Conservation (phyloP, 371 early-diverging fungal species). For the Circinella minor region DNA sequence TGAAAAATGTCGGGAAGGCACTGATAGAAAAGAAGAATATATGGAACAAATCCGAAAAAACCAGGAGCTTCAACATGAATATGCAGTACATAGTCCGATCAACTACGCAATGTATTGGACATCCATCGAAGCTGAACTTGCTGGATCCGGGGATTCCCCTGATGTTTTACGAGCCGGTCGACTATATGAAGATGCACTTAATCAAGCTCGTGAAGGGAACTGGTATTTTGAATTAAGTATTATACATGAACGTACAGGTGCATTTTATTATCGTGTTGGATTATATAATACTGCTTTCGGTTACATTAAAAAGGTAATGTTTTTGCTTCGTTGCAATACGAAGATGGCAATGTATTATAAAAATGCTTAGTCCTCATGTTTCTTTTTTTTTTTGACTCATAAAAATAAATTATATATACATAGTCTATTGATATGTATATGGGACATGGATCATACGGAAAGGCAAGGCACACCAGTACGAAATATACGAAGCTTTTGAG, state of each 20-base stretch:
- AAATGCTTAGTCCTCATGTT: no score
- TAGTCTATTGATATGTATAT: conserved; percentile 35
- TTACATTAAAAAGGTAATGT: conserved; percentile 32
- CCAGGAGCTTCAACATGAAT: conserved; percentile 30
- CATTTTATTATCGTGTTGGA: conserved; percentile 36
- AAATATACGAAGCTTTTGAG: conserved; percentile 32
- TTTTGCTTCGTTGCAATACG: not conserved
- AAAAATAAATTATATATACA: not conserved
- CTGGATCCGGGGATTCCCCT: conserved; percentile 16
- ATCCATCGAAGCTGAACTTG: conserved; percentile 41
- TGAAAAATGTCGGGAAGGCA: conserved; percentile 24
- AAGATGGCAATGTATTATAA: no score
- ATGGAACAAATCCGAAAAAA: conserved; percentile 29
- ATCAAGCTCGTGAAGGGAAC: conserved; percentile 34
- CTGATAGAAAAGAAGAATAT: conserved; percentile 22
- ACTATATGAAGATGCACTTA: conserved; percentile 44
- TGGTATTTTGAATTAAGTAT: conserved; percentile 41
- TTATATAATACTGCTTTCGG: conserved; percentile 41
- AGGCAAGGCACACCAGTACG: conserved; percentile 34
- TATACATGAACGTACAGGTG: conserved; percentile 42
- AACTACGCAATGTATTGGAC: conserved; percentile 45
- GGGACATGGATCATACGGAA: conserved; percentile 42
- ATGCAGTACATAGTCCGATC: conserved; percentile 30
- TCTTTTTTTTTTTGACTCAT: no score
- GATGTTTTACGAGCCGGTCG: conserved; percentile 25